Percentiles rank a stretch among this genome's conserved stretches.
Conservation (phyloP, 495 filamentous ascomycete genomes). For the Copromyces sp. region DNA sequence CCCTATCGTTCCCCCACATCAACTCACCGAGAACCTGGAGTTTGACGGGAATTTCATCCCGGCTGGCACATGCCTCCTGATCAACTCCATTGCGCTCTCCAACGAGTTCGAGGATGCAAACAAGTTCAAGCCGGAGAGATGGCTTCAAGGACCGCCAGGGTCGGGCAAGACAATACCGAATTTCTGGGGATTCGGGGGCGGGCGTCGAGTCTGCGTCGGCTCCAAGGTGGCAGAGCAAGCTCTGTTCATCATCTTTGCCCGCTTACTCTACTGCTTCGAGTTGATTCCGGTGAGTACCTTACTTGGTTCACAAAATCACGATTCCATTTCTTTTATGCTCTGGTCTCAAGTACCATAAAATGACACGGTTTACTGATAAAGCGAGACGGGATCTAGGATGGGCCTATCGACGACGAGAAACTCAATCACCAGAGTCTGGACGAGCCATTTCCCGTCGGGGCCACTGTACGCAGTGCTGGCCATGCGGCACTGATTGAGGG, state of each 20-base stretch:
- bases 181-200: conserved; percentile 27
- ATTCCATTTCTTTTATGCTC: not conserved
- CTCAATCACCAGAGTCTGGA: conserved; percentile 21
- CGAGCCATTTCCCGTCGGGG: conserved; percentile 24
- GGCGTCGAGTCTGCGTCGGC: conserved; percentile 37
- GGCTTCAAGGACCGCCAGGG: conserved; percentile 26
- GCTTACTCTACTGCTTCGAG: conserved; percentile 36
- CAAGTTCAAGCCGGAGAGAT: conserved; percentile 39
- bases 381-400: conserved; percentile 4
- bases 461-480: conserved; percentile 12
- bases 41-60: conserved; percentile 43
- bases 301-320: not conserved
- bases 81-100: conserved; percentile 23
- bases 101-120: conserved; percentile 22
- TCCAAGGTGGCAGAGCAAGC: conserved; percentile 33
- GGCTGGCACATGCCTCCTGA: conserved; percentile 29
- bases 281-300: conserved; percentile 4
- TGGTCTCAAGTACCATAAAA: too few relatives aligned
- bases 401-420: conserved; percentile 7
- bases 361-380: too few relatives aligned
- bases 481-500: conserved; percentile 17
- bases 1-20: conserved; percentile 17
- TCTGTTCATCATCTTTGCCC: conserved; percentile 35
- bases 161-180: conserved; percentile 17
- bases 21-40: conserved; percentile 33